Percentiles rank a stretch among this genome's conserved stretches.
Evolutionary conservation across 1,284 basidiomycete genomes (phyloP).

Genomic region (Erythrobasidium hasegawianum): DNA sequence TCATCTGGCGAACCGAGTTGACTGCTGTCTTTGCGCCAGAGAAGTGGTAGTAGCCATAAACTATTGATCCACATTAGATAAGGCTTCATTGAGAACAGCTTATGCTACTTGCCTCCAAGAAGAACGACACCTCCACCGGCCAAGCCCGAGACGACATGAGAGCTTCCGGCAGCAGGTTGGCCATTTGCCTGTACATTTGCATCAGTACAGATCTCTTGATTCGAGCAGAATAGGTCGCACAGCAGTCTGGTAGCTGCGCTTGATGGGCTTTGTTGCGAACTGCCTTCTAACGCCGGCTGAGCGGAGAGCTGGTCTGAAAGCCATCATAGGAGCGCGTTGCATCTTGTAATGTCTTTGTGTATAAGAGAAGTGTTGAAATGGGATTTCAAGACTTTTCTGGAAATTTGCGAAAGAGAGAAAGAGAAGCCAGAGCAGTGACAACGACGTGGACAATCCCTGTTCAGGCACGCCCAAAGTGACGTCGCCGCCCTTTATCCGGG

Average conservation of each 20-base stretch:
- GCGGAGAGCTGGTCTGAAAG: slow-evolving; percentile 1
- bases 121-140: slow-evolving; percentile 50
- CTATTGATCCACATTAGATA: slow-evolving; percentile 31
- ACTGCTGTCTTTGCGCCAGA: slow-evolving; percentile 51
- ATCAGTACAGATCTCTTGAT: too few species aligned
- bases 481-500: too few species aligned
- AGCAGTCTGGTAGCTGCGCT: slow-evolving; percentile 20
- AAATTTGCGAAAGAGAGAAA: too few species aligned
- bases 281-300: background rate
- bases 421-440: too few species aligned
- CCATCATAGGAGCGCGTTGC: too few species aligned
- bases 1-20: slow-evolving; percentile 48
- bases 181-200: slow-evolving; percentile 8
- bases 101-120: slow-evolving; percentile 44
- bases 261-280: slow-evolving; percentile 12
- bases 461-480: too few species aligned
- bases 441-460: too few species aligned
- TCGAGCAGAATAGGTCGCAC: slow-evolving; percentile 8
- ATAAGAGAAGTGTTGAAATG: too few species aligned
- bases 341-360: too few species aligned
- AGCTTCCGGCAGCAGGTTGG: slow-evolving; percentile 35
- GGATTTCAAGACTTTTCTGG: too few species aligned
- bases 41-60: slow-evolving; percentile 52
- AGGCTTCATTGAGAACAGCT: background rate
- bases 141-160: slow-evolving; percentile 49